phyloP scores from a whole-genome alignment of 768 basidiomycete genomes.

The Suillus weaverae region DNA sequence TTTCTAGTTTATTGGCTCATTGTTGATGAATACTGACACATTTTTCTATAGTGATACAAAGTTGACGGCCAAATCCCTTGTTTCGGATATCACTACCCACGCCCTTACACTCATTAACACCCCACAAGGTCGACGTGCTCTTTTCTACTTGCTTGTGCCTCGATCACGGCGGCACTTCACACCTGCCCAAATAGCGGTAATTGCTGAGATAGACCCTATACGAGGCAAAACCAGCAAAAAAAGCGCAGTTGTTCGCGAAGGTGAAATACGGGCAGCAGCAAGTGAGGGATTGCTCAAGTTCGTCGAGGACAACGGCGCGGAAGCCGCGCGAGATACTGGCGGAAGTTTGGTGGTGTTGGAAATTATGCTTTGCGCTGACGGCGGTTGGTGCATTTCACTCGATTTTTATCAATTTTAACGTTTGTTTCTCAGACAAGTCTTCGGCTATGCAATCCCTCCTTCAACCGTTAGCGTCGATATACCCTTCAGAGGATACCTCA shows the following conservation, averaged over 20 bases:
- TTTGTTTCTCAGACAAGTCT: conserved; percentile 59
- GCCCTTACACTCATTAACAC: conserved; percentile 57
- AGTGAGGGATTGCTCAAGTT: conserved; percentile 75
- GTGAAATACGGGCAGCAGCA: conserved; percentile 72
- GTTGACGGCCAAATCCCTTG: conserved; percentile 75
- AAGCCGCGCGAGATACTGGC: conserved; percentile 70
- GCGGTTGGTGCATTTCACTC: conserved; percentile 52
- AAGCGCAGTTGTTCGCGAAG: conserved; percentile 54
- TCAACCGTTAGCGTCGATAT: conserved; percentile 50
- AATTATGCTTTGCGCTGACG: conserved; percentile 81
- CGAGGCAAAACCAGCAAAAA: conserved; percentile 86
- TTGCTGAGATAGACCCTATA: conserved; percentile 72
- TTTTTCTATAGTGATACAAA: conserved; percentile 75
- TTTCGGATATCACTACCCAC: conserved; percentile 63
- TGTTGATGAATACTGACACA: conserved; percentile 2
- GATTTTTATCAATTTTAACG: background rate
- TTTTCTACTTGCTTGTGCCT: conserved; percentile 82
- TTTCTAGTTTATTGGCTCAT: background rate
- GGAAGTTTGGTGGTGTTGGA: conserved; percentile 80
- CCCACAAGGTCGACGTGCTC: conserved; percentile 76
- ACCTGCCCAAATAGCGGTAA: conserved; percentile 67
- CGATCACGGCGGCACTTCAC: conserved; percentile 87
- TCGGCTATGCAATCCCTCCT: conserved; percentile 62
- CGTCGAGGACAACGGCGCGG: conserved; percentile 60
- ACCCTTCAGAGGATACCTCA: conserved; percentile 52